phyloP scores from a whole-genome alignment of 176 grass and related monocot genomes.

The Tuctoria greenei region DNA sequence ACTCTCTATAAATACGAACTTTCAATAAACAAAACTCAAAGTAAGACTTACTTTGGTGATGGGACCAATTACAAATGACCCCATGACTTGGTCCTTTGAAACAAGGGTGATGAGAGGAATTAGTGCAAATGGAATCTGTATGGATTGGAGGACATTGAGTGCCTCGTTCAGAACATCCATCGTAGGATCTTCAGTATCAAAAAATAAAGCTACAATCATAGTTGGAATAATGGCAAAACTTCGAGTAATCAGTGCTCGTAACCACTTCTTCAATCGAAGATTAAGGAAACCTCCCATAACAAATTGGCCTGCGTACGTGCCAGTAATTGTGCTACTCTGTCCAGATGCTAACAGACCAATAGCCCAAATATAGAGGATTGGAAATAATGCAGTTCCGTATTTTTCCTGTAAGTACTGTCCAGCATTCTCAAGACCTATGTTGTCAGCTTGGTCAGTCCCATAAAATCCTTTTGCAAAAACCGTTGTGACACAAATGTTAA shows the following conservation, averaged over 20 bases:
- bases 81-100: conserved; percentile 93
- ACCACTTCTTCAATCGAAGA: conserved; percentile 95
- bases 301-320: conserved; percentile 91
- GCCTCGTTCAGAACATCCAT: conserved; percentile 92
- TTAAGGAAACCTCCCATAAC: conserved; percentile 94
- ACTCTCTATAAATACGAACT: background rate
- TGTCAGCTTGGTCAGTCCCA: conserved; percentile 58
- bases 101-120: conserved; percentile 92
- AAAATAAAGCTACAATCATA: conserved; percentile 87
- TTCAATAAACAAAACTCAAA: conserved; percentile 13
- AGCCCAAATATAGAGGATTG: conserved; percentile 92
- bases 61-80: conserved; percentile 68
- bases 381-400: conserved; percentile 70
- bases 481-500: conserved; percentile 85
- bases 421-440: conserved; percentile 90
- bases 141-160: conserved; percentile 94
- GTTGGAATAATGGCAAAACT: conserved; percentile 90
- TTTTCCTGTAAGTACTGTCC: conserved; percentile 90
- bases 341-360: conserved; percentile 88
- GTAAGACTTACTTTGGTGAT: conserved; percentile 73
- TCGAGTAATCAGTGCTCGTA: conserved; percentile 78
- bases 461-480: conserved; percentile 95
- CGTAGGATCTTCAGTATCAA: conserved; percentile 83
- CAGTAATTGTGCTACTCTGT: conserved; percentile 91
- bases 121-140: conserved; percentile 96